Evolutionary conservation across 352 stramenopile genomes (phyloP).

Genomic region (Blastocystis sp.): DNA sequence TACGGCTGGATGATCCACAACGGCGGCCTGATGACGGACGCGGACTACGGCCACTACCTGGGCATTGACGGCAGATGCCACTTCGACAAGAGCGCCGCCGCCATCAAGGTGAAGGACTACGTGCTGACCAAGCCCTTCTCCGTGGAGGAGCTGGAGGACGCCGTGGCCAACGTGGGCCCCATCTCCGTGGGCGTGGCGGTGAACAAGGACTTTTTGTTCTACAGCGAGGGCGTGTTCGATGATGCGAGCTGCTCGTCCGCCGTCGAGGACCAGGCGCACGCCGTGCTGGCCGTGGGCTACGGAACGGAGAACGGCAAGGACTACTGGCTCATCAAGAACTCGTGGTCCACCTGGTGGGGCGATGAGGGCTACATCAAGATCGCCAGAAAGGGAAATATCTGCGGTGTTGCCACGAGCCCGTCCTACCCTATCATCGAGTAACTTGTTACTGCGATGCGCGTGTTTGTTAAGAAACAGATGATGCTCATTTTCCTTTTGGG

Average conservation of each 20-base stretch:
- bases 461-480: too few relatives aligned
- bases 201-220: slow-evolving; percentile 84
- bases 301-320: slow-evolving; percentile 81
- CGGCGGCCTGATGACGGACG: slow-evolving; percentile 76
- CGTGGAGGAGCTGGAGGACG: slow-evolving; percentile 70
- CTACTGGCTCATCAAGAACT: slow-evolving; percentile 91
- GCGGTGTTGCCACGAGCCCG: slow-evolving; percentile 85
- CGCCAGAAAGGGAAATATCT: slow-evolving; percentile 87
- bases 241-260: slow-evolving; percentile 84
- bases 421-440: slow-evolving; percentile 80
- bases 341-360: slow-evolving; percentile 87
- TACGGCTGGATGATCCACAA: slow-evolving; percentile 75
- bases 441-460: not conserved
- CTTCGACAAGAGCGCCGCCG: slow-evolving; percentile 78
- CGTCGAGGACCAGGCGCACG: slow-evolving; percentile 86
- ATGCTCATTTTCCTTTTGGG: too few relatives aligned
- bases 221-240: slow-evolving; percentile 81
- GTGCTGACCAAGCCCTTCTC: slow-evolving; percentile 60
- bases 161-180: slow-evolving; percentile 81
- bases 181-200: slow-evolving; percentile 83
- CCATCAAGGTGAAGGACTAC: slow-evolving; percentile 74
- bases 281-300: slow-evolving; percentile 84
- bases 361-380: slow-evolving; percentile 88
- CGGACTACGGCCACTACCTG: slow-evolving; percentile 82
- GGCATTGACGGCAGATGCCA: slow-evolving; percentile 84